Percentiles rank a stretch among this genome's conserved stretches.
Evolutionary conservation across 2,329 filamentous ascomycete species (phyloP).

Genomic region (Verticillium albo-atrum): DNA sequence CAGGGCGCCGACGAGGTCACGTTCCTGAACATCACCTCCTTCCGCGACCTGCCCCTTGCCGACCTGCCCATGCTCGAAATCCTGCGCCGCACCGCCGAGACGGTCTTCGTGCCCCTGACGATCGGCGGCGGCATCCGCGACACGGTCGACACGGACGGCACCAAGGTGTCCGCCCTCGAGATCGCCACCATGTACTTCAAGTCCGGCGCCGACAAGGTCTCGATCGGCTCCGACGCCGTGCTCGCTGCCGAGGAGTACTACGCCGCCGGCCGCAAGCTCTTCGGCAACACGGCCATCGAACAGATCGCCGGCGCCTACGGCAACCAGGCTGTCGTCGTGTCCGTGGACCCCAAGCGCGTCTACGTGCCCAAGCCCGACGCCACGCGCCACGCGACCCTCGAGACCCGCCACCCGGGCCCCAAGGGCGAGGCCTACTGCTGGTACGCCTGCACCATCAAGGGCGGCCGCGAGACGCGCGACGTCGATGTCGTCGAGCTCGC

Average conservation of each 20-base stretch:
- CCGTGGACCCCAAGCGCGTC: slow-evolving; percentile 87
- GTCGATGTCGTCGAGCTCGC: slow-evolving; percentile 87
- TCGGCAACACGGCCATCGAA: slow-evolving; percentile 87
- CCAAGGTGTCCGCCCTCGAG: slow-evolving; percentile 80
- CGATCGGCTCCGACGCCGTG: slow-evolving; percentile 93
- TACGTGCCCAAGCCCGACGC: slow-evolving; percentile 74
- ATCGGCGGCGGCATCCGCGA: slow-evolving; percentile 95
- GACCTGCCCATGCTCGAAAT: slow-evolving; percentile 97
- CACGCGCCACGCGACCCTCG: slow-evolving; percentile 67
- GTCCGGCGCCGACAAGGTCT: slow-evolving; percentile 94
- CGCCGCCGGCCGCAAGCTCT: slow-evolving; percentile 60
- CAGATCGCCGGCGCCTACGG: slow-evolving; percentile 92
- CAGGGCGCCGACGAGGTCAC: slow-evolving; percentile 96
- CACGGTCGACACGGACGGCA: slow-evolving; percentile 83
- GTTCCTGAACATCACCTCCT: slow-evolving; percentile 97
- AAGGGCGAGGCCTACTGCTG: slow-evolving; percentile 80
- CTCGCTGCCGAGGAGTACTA: slow-evolving; percentile 90
- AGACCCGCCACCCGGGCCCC: slow-evolving; percentile 65
- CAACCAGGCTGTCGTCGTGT: slow-evolving; percentile 94
- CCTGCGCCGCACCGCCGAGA: slow-evolving; percentile 76
- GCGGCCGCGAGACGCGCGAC: slow-evolving; percentile 89
- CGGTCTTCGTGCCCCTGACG: slow-evolving; percentile 93
- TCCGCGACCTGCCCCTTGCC: slow-evolving; percentile 88
- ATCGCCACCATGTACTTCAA: slow-evolving; percentile 98
- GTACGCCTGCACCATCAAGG: slow-evolving; percentile 97